Percentiles rank a stretch among this genome's conserved stretches.
These are phyloP conservation scores for Seiridium cupressi DNA, from an alignment of 2,329 filamentous ascomycete genomes.

Conservation along the genomic window DNA sequence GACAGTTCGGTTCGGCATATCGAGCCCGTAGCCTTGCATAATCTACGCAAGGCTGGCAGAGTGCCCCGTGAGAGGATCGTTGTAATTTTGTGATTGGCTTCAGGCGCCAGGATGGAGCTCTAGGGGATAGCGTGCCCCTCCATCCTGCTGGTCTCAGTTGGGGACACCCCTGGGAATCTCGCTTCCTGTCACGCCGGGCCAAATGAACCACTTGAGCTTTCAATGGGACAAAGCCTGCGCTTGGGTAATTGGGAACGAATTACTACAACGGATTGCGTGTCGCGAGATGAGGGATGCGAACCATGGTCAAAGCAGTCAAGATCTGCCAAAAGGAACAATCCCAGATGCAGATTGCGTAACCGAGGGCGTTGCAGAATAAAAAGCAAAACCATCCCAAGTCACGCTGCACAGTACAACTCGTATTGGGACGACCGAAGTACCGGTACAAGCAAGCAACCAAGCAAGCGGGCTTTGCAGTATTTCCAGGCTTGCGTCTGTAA, in stretches of 20 bases:
- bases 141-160: not conserved
- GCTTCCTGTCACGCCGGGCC: no score
- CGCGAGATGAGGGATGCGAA: not conserved
- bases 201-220: no score
- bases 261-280: no score
- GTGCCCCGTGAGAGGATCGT: not conserved
- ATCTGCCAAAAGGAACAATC: not conserved
- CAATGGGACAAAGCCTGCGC: no score
- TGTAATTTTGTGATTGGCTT: not conserved
- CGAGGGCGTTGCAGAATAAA: not conserved
- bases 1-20: not conserved
- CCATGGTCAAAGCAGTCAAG: not conserved
- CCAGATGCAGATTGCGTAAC: not conserved
- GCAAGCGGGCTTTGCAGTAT: no score
- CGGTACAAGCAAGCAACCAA: not conserved
- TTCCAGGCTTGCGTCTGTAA: no score
- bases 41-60: conserved; percentile 1
- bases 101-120: not conserved
- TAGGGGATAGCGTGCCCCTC: not conserved
- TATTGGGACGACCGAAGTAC: not conserved
- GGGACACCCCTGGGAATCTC: no score
- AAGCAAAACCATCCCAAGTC: not conserved
- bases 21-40: conserved; percentile 2
- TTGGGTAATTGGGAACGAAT: no score
- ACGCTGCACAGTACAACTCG: not conserved